Base-by-base conservation (phyloP, 2,329 filamentous ascomycete genomes). In the Fusarium albidum region DNA sequence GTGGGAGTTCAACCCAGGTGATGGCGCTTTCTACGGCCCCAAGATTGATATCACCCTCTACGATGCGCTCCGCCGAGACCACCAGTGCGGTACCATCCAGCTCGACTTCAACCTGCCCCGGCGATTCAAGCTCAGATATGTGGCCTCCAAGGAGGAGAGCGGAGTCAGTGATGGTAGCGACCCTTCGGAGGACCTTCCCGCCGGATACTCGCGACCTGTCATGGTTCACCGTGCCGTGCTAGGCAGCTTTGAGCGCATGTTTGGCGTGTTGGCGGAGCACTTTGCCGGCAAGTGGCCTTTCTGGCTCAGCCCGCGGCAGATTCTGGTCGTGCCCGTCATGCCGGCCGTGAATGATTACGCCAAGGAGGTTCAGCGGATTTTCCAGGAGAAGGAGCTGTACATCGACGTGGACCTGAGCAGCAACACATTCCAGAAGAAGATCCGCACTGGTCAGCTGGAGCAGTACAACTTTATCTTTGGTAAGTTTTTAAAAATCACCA, bases 11-110 rank as follows among this genome's bases (percentile, higher is more conserved):
- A 96, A 98, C 75, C 89, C 92, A 55, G 95, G 94, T 51, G 95
- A 99, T 67, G 95, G 95, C 70, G 95, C 95, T 46, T 99, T 98
- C 78, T 99, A 99, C 73, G 95, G 95, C 2, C 95, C 95, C 44
- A 99, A 99, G 84, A 96, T 98, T 66, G 95, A 99, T 68, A 95
- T 99, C 69, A 96, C 91, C 57, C 93, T 99, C 69, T 88, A 87
- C 44, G 94, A 97, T 75, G 91, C 91, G 38, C 80, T 97, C 63
- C 86, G 87, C 74, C 85, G 93, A 71, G 91, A 75, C 48, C 70
- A 72, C 58, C 73, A 76, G 65, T 75, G 73, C 58, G 73, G 94
- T 65, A 98, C 94, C 11, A 96, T 98, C 64, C 94, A 98, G 77
- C 90, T 96, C 70, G 92, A 92, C 73, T 97, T 97, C 76, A 90